Evolutionary conservation across 2,329 filamentous ascomycete genomes (phyloP), one percentile per base, ranked within the genome.

Genomic region (Parafenestella ontariensis): DNA sequence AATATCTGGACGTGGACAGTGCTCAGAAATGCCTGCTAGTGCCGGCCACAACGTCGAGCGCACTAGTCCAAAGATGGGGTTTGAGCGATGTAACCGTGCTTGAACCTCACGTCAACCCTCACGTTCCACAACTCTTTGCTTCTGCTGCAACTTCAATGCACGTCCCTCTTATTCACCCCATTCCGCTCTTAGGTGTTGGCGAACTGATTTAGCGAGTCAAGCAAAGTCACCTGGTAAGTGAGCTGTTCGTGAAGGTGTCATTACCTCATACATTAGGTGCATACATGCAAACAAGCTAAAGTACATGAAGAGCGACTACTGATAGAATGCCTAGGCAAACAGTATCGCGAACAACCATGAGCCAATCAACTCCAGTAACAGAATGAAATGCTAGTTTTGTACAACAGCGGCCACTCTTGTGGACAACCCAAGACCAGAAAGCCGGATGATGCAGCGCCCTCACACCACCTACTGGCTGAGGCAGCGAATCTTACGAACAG

Each of bases 241-340:
- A 26, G 21, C 18, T 18, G 17, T 41, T 29, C 6, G 28, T 34
- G 8, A 45, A 34, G 31, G 43, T 56, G 33, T 61, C 61, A 66
- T 65, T 65, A 64, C 50, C 54, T 52, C 56, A 62, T 65, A 69
- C 64, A 66, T 66, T 65, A 63, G 51, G 44, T 49, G 53, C 49
- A 55, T 42, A 57, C 48, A 59, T 50, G 45, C 46, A 46, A 54
- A 56, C 39, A 55, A 57, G 52, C 55, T 67, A 70, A 49, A 64
- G 23, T 69, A 69, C 65, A 70, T 57, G 60, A 58, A 64, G 37
- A 58, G 46, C 42, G 43, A 29, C 48, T 54, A 54, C 62, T 64
- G 52, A 62, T 58, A 55, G 43, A 29, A 55, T 59, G 51, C 56
- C 51, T 45, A 63, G 47, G 56, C 46, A 54, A 54, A 43, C 28